Evolutionary conservation across 2,329 filamentous ascomycete species (phyloP), one percentile per base, ranked within the genome.

Genomic region (Shiraia sp.): DNA sequence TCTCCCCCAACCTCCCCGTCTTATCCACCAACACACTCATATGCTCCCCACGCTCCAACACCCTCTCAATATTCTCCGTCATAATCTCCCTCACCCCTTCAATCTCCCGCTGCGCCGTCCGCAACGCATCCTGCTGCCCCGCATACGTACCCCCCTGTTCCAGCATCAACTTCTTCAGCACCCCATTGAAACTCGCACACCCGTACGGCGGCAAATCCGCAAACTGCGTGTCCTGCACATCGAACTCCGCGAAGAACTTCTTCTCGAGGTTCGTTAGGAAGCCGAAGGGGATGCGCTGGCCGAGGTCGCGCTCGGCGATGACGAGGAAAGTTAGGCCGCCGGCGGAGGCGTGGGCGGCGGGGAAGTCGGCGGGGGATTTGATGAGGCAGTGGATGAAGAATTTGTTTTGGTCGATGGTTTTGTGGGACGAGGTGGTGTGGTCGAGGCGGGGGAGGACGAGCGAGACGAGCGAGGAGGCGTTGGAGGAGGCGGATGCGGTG

Each of bases 321-420:
- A 96, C 90, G 34, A 99, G 82, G 72, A 93, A 99, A 32, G 90
- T 96, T 27, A 99, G 81, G 1, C 90, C 88, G 38, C 89, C 89
- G 36, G 88, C 84, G 6, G 84, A 82, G 35, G 78, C 77, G 53
- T 64, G 53, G 41, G 65, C 51, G 47, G 62, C 63, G 42, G 75
- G 75, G 63, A 85, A 81, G 58, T 81, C 81, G 3, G 84, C 85
- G 8, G 90, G 85, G 0, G 90, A 84, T 65, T 93, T 88, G 62
- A 91, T 82, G 65, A 97, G 87, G 78, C 95, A 96, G 79, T 99
- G 92, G 71, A 97, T 93, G 77, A 93, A 90, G 70, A 95, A 85
- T 46, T 85, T 78, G 73, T 90, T 88, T 72, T 96, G 90, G 28
- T 90, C 95, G 75, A 95, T 96, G 40, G 92, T 97, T 54, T 95